Evolutionary conservation across 1,139 yeast genomes (phyloP).

Genomic region (Candida sanyaensis): DNA sequence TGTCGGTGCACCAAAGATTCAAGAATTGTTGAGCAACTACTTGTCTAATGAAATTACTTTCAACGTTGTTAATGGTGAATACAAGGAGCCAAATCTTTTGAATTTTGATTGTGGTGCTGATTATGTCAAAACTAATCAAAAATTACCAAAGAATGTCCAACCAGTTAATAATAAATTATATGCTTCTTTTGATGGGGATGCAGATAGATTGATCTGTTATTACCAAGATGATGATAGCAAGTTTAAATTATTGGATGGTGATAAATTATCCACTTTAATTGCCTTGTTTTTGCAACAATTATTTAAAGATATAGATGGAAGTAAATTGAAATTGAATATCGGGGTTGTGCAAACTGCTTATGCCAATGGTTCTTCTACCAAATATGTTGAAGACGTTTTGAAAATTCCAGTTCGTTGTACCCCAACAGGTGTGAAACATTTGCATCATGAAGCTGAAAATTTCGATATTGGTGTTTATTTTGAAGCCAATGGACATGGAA

Average conservation of each 20-base stretch:
- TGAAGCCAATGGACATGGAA: conserved; percentile 99
- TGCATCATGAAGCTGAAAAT: conserved; percentile 83
- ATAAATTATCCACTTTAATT: conserved; percentile 83
- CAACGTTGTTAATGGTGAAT: conserved; percentile 61
- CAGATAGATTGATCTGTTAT: conserved; percentile 90
- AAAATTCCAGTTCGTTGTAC: conserved; percentile 84
- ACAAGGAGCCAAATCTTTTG: conserved; percentile 54
- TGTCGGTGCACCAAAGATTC: conserved; percentile 82
- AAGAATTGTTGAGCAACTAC: conserved; percentile 45
- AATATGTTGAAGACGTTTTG: conserved; percentile 61
- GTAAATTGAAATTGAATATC: conserved; percentile 46
- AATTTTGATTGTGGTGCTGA: conserved; percentile 94
- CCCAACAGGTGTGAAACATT: conserved; percentile 94
- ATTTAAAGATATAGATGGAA: conserved; percentile 39
- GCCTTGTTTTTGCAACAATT: conserved; percentile 67
- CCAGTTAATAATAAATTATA: conserved; percentile 50
- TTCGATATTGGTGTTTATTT: conserved; percentile 93
- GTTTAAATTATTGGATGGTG: conserved; percentile 87
- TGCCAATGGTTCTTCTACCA: conserved; percentile 92
- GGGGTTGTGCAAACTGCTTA: conserved; percentile 98
- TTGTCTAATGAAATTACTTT: conserved; percentile 43
- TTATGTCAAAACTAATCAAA: conserved; percentile 86
- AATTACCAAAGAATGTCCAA: conserved; percentile 62
- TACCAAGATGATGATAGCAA: conserved; percentile 48
- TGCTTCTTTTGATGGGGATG: conserved; percentile 96